Conservation (phyloP, 495 filamentous ascomycete genomes). For the Tricharina praecox region DNA sequence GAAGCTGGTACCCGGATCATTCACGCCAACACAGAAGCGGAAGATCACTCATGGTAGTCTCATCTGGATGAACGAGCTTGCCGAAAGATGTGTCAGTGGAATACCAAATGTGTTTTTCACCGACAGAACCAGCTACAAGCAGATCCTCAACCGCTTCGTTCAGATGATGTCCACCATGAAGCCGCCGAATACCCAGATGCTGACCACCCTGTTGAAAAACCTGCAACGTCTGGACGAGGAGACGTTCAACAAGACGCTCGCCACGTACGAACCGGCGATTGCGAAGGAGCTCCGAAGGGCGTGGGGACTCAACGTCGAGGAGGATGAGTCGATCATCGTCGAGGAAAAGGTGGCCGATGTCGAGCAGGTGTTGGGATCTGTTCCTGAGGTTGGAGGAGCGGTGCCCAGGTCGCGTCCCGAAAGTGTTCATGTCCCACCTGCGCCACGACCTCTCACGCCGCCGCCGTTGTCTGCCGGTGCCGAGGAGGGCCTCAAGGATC, state of each 20-base stretch:
- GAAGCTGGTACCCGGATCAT: slow-evolving; percentile 22
- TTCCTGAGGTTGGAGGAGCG: slow-evolving; percentile 19
- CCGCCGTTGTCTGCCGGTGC: slow-evolving; percentile 24
- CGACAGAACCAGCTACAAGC: slow-evolving; percentile 22
- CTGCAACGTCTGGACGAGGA: slow-evolving; percentile 17
- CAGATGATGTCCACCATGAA: slow-evolving; percentile 26
- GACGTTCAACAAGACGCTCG: slow-evolving; percentile 22
- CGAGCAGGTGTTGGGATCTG: slow-evolving; percentile 23
- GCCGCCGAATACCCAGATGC: slow-evolving; percentile 14
- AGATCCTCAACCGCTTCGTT: slow-evolving; percentile 21
- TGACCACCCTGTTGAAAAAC: slow-evolving; percentile 19
- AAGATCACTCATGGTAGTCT: slow-evolving; percentile 24
- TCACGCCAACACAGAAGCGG: slow-evolving; percentile 24
- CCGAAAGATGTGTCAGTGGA: slow-evolving; percentile 18
- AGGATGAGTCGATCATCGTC: slow-evolving; percentile 18
- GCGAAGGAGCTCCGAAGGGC: slow-evolving; percentile 21
- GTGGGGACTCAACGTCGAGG: slow-evolving; percentile 24
- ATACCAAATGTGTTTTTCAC: slow-evolving; percentile 23
- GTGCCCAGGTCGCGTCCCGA: slow-evolving; percentile 14
- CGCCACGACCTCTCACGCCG: slow-evolving; percentile 17
- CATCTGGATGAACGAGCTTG: slow-evolving; percentile 25
- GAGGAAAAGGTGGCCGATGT: slow-evolving; percentile 27
- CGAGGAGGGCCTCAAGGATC: slow-evolving; percentile 15
- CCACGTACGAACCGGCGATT: slow-evolving; percentile 23
- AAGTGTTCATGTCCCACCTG: slow-evolving; percentile 24